Evolutionary conservation across 176 grass and related monocot genomes (phyloP).

Genomic region (Cenchrus fungigraminus): DNA sequence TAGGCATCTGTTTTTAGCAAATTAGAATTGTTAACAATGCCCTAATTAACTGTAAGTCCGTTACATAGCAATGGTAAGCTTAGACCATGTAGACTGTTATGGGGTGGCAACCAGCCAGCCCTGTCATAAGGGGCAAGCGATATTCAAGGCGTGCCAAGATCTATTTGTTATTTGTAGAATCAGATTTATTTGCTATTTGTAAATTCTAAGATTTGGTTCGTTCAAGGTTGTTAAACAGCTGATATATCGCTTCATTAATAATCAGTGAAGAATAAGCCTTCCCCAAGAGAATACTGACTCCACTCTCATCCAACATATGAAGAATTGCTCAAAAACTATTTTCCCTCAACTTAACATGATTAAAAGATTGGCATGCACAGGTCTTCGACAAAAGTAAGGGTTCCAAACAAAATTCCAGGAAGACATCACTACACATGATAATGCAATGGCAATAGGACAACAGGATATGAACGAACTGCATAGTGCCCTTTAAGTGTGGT

Average conservation of each 20-base stretch:
- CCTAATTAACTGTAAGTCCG: too few species aligned
- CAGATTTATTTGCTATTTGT: too few species aligned
- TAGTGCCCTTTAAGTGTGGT: background rate
- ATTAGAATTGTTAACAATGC: too few species aligned
- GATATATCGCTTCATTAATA: background rate
- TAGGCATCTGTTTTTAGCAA: too few species aligned
- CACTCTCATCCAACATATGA: background rate
- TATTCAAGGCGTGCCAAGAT: too few species aligned
- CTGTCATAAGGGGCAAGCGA: too few species aligned
- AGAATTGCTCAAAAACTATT: background rate
- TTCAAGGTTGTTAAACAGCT: background rate
- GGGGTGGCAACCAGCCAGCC: too few species aligned
- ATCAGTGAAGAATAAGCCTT: background rate
- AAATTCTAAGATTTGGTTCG: background rate
- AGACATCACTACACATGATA: background rate
- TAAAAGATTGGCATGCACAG: background rate
- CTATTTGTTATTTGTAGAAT: too few species aligned
- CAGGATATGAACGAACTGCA: background rate
- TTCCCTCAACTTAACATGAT: background rate
- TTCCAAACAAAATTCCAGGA: background rate
- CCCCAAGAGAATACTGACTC: background rate
- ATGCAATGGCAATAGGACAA: background rate
- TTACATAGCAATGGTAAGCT: too few species aligned
- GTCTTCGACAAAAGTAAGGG: background rate
- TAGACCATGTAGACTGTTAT: too few species aligned